phyloP scores from a whole-genome alignment of 306 rosid genomes.

The Acmispon strigosus region DNA sequence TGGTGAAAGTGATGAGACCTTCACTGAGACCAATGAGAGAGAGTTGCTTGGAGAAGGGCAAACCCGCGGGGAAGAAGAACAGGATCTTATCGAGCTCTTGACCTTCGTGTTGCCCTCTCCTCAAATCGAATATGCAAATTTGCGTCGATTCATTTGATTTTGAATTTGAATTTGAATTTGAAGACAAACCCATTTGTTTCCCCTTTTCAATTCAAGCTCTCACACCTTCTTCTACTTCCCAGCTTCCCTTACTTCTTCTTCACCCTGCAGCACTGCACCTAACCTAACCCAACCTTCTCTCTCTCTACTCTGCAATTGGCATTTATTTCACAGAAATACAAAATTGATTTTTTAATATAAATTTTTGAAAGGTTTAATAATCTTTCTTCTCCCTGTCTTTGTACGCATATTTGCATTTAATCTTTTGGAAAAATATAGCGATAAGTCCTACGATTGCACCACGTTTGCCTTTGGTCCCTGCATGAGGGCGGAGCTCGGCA shows the following conservation, averaged over 20 bases:
- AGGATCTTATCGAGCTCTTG: conserved; percentile 92
- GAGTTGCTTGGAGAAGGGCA: conserved; percentile 78
- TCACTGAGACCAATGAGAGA: conserved; percentile 94
- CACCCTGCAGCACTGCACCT: background rate
- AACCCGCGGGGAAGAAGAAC: conserved; percentile 79
- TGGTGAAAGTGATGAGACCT: conserved; percentile 92
- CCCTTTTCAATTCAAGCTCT: background rate
- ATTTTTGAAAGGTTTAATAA: too few relatives aligned
- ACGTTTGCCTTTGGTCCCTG: too few relatives aligned
- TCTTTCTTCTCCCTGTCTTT: too few relatives aligned
- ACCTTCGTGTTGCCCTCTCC: conserved; percentile 94
- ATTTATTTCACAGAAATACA: too few relatives aligned
- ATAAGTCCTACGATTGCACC: too few relatives aligned
- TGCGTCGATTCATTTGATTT: conserved; percentile 48
- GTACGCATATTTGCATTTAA: too few relatives aligned
- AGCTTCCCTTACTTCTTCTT: background rate
- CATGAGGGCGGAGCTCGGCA: too few relatives aligned
- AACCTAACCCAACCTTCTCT: too few relatives aligned
- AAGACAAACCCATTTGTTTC: conserved; percentile 60
- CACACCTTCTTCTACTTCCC: background rate
- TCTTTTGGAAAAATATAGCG: too few relatives aligned
- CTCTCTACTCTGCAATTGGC: too few relatives aligned
- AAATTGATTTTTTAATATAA: too few relatives aligned
- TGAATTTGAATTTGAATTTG: conserved; percentile 19
- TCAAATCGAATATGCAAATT: conserved; percentile 78